Percentiles rank a stretch among this genome's conserved stretches.
Conservation (phyloP, 768 basidiomycete genomes). For the Leccinum subgranulosum region DNA sequence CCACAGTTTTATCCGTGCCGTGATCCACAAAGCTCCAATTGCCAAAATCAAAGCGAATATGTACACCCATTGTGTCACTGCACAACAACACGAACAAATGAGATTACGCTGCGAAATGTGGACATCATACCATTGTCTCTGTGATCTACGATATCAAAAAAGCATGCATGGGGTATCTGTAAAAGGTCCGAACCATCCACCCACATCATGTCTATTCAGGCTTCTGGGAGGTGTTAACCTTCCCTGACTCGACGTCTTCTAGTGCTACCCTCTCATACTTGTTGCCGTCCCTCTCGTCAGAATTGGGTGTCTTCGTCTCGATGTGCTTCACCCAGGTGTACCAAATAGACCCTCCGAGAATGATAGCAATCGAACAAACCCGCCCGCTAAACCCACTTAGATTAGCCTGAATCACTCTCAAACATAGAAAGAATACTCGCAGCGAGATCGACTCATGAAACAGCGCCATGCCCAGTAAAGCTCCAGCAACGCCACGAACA, state of each 20-base stretch:
- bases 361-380: constrained; percentile 73
- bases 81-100: background rate
- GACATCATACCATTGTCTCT: constrained; percentile 8
- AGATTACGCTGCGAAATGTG: constrained; percentile 1
- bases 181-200: constrained; percentile 6
- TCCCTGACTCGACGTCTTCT: constrained; percentile 61
- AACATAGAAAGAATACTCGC: constrained; percentile 41
- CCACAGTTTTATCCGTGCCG: background rate
- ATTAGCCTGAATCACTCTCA: background rate
- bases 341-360: constrained; percentile 76
- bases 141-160: constrained; percentile 11
- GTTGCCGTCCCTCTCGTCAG: constrained; percentile 24
- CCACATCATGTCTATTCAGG: constrained; percentile 23
- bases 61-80: background rate
- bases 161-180: constrained; percentile 13
- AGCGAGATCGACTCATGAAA: constrained; percentile 79
- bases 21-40: constrained; percentile 5
- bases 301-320: constrained; percentile 49
- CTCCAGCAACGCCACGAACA: constrained; percentile 91
- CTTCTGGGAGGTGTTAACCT: constrained; percentile 20
- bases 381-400: constrained; percentile 56
- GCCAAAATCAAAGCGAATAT: background rate
- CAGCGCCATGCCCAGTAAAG: constrained; percentile 74
- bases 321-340: constrained; percentile 88
- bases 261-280: constrained; percentile 62